Base-by-base conservation (phyloP, 208 protist genomes). In the Trypanosoma congolense region DNA sequence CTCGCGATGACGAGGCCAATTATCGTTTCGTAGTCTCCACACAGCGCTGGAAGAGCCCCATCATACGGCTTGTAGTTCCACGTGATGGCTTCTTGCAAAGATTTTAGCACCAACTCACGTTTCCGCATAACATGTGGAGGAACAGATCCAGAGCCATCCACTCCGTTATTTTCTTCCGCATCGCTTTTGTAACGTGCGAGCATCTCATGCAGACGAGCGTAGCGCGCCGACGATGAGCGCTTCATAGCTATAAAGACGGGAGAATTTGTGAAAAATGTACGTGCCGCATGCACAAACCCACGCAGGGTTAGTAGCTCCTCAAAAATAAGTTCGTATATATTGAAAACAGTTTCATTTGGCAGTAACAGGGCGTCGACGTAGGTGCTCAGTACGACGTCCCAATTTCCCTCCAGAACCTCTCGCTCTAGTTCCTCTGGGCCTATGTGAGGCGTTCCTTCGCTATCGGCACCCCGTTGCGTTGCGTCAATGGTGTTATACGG, bases 301-400 rank as follows among this genome's bases (percentile, higher is more conserved):
- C 83, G 76, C 21, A 91, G 47, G 18, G 74, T 61, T 16, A 94
- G 67, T 54, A 90, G 62, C 56, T 94, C 87, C 42, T 90, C 76
- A 40, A 94, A 70, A 29, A 94, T 85, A 12, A 74, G 64, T 52
- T 90, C 83, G 50, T 94, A 94, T 4, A 94, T 40, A 3, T 54
- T 61, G 35, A 75, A 70, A 41, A 80, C 69, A 12, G 91, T 61
- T 42, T 89, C 83, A 45, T 79, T 60, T 0, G 87, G 80, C 3
- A 94, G 69, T 0, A 91, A 64, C 0, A 89, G 61, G 2, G 61
- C 62, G 40, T 83, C 70, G 0, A 89, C 66, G 61, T 91, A 94
- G 4, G 60, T 70, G 30, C 56, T 46, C 31, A 94, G 72, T 30
- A 94, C 78, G 42, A 70, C 72, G 8, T 73, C 67, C 83, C 83